Base-by-base conservation (phyloP, 768 basidiomycete species). In the Rhodotorula paludigena region DNA sequence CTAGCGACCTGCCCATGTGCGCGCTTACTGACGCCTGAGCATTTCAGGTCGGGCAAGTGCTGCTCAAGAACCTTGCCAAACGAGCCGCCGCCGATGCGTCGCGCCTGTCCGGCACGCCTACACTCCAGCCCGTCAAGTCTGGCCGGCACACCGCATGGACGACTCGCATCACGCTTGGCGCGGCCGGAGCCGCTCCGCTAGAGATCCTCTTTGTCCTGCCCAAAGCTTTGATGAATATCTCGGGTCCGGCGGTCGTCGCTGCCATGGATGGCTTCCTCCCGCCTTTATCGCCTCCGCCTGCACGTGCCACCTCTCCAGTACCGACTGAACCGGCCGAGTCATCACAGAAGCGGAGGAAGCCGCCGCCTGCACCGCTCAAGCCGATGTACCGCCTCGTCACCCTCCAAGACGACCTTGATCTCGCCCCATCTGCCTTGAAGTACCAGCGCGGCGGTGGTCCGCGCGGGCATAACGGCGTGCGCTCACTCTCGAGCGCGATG, bases 381-480 rank as follows among this genome's bases (percentile, higher is more conserved):
- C 47, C 66, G 5, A 62, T 60, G 47, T 61, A 42, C 39, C 64
- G 61, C 44, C 47, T 73, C 54, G 21, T 73, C 49, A 38, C 65
- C 12, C 48, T 73, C 18, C 42, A 39, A 5, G 72, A 73, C 60
- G 65, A 69, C 47, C 68, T 73, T 54, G 68, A 69, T 55, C 45
- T 57, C 20, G 20, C 62, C 0, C 55, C 65, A 2, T 39, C 32
- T 3, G 11, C 11, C 10, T 2, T 53, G 30, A 63, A 60, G 32
- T 36, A 51, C 10, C 68, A 73, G 41, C 64, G 65, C 21, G 65
- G 57, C 15, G 72, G 72, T 15, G 60, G 61, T 0, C 63, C 68
- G 0, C n/a, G 49, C 1, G 72, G 72, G 3, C 72, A 73, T 55
- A 73, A 73, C 62, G 72, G 72, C 7, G 33, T 73, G 8, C 57